Evolutionary conservation across 1,284 basidiomycete species (phyloP), one percentile per base, ranked within the genome.

Genomic region (Stygiomarasmius scandens): DNA sequence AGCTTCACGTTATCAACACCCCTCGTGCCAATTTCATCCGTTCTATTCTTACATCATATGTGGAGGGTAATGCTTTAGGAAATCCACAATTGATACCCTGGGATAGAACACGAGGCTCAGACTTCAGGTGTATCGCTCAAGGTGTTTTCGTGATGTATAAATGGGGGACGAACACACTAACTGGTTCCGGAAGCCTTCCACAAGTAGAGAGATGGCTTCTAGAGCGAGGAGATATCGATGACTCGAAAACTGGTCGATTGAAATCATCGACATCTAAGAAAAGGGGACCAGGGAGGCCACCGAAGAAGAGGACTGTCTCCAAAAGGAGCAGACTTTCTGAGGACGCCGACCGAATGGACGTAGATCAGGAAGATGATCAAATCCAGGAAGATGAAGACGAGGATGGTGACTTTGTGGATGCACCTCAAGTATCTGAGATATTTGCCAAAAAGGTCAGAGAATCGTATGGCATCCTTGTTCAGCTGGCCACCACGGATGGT

Each of bases 91-190:
- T 41, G 16, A 41, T 59, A 20, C 43, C 45, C 14, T 87, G 86
- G 85, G 83, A 86, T 52, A 75, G 76, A 22, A 72, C 72, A 0
- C 81, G 89, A 1, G 88, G 84, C 0, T 76, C 73, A 12, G 87
- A 88, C 64, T 90, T 86, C 67, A 81, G 87, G 3, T 82, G 82
- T 58, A 68, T 89, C 12, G 76, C 84, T 0, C 78, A 80, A 23
- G 74, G 81, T 0, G 70, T 89, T 1, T 83, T 80, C 58, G 68
- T 72, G 49, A 79, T 89, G 29, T 73, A 79, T 5, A 77, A 73
- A 23, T 80, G 71, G 64, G 64, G 65, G 14, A 54, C 55, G 8
- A 45, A 59, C 4, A 47, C 55, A 0, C 55, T 71, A 19, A 67
- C 67, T 8, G 67, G 66, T 11, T 60, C 77, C 0, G 73, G 74